Base-by-base conservation (phyloP, 192 early-diverging fungal species). In the Globomyces pollinis-pini region DNA sequence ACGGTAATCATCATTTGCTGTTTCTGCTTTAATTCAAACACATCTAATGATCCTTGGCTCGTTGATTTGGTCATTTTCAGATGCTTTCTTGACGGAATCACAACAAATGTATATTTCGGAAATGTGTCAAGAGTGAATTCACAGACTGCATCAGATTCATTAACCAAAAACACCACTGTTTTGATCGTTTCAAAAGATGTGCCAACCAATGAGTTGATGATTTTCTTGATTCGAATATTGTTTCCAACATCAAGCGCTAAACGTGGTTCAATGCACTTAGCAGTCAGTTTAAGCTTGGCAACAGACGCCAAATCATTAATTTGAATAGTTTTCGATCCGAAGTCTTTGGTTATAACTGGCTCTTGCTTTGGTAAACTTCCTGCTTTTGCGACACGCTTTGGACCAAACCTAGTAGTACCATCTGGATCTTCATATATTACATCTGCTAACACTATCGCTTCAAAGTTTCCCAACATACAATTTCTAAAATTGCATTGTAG, bases 381-480 rank as follows among this genome's bases (percentile, higher is more conserved):
- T 26, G 35, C 16, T 35, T 63, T 66, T 1, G 45, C 6, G 6
- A 16, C 6, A 1, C 16, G 26, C 1, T 33, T 50, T 15, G 65
- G 70, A 2, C 62, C 64, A 36, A 61, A 70, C 38, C 50, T 43
- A 7, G 69, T 32, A 9, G n/a, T 33, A 8, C 71, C 69, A 42
- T 65, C 68, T 24, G 50, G 24, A 54, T 73, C 66, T 24, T 71
- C 55, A 51, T 78, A 78, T 4, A 68, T 68, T 56, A 78, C 65
- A 53, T 78, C 76, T 23, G 76, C 70, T 2, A 73, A 60, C 13
- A 78, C 21, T 11, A 78, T 15, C 12, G 49, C 59, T 32, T 78
- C 67, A 50, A 63, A 78, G 1, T 16, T 33, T 8, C 76, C 76
- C 0, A 71, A 52, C 31, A 49, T 49, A 2, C 45, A 33, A 31